A percentile compares a stretch with the other conserved stretches of the same genome.
phyloP scores from a whole-genome alignment of 2,329 filamentous ascomycete species.

The Cryoendolithus antarcticus region DNA sequence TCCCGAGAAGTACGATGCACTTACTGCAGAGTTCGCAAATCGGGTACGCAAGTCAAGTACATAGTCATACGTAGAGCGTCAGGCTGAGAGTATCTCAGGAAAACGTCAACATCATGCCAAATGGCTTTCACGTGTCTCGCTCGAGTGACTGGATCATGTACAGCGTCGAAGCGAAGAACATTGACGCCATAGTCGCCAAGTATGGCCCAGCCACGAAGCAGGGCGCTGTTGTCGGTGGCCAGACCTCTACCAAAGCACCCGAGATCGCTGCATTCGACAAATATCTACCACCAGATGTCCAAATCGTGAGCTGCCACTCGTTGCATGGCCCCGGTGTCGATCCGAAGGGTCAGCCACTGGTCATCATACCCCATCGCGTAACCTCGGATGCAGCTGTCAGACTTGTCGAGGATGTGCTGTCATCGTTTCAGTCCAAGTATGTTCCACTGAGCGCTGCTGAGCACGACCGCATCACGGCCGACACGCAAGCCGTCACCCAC shows the following conservation, averaged over 20 bases:
- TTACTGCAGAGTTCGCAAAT: constrained; percentile 71
- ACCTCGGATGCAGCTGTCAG: constrained; percentile 62
- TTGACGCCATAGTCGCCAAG: constrained; percentile 72
- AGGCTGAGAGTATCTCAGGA: constrained; percentile 50
- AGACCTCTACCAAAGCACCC: constrained; percentile 95
- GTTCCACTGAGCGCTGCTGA: constrained; percentile 77
- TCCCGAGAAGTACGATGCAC: constrained; percentile 71
- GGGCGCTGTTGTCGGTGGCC: constrained; percentile 88
- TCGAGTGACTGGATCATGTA: constrained; percentile 98
- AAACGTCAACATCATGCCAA: constrained; percentile 71
- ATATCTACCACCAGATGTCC: constrained; percentile 74
- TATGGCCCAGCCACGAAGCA: constrained; percentile 94
- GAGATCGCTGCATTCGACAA: constrained; percentile 89
- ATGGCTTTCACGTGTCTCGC: constrained; percentile 91
- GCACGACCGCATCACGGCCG: constrained; percentile 94
- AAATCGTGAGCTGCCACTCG: constrained; percentile 92
- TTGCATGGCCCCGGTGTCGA: constrained; percentile 89
- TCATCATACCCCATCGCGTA: constrained; percentile 76
- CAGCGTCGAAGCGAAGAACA: constrained; percentile 87
- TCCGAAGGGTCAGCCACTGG: constrained; percentile 76
- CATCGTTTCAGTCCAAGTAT: constrained; percentile 71
- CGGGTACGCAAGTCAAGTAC: constrained; percentile 54
- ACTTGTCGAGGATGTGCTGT: constrained; percentile 70
- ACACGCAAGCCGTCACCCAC: constrained; percentile 96
- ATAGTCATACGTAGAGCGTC: constrained; percentile 13